A percentile compares a stretch with the other conserved stretches of the same genome.
These are phyloP conservation scores for Metschnikowia baotianmanensis DNA, from an alignment of 805 yeast genomes.

Conservation along the genomic window DNA sequence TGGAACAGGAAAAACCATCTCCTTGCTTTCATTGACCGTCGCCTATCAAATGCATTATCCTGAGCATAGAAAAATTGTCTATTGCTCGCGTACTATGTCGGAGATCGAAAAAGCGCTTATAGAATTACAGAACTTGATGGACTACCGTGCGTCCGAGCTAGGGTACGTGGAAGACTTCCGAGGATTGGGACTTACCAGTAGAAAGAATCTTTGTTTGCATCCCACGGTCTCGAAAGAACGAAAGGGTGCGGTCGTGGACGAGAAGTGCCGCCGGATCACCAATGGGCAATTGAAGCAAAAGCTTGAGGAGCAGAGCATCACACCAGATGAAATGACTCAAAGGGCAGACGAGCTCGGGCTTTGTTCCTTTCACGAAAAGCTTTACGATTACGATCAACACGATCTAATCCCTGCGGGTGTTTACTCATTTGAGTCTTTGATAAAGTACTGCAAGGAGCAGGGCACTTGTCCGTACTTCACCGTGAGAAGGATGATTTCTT, in stretches of 20 bases:
- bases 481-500: conserved; percentile 95
- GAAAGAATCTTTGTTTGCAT: conserved; percentile 92
- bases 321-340: conserved; percentile 48
- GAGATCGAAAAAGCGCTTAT: conserved; percentile 97
- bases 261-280: conserved; percentile 91
- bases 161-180: conserved; percentile 89
- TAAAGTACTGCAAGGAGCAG: conserved; percentile 70
- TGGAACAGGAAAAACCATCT: conserved; percentile 97
- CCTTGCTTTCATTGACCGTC: conserved; percentile 84
- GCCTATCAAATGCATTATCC: conserved; percentile 96
- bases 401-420: conserved; percentile 91
- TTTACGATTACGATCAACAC: conserved; percentile 83
- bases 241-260: conserved; percentile 92
- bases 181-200: conserved; percentile 89
- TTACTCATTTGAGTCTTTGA: conserved; percentile 83
- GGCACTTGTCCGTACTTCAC: conserved; percentile 96
- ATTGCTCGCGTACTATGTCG: conserved; percentile 99
- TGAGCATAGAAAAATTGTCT: conserved; percentile 89
- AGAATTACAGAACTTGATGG: conserved; percentile 87
- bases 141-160: conserved; percentile 73
- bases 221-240: conserved; percentile 84
- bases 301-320: conserved; percentile 47
- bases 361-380: conserved; percentile 89
- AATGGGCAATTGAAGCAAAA: conserved; percentile 80
- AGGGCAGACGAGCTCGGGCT: conserved; percentile 38